A percentile compares a stretch with the other conserved stretches of the same genome.
phyloP scores from a whole-genome alignment of 208 protist species.

The Crithidia fasciculata region DNA sequence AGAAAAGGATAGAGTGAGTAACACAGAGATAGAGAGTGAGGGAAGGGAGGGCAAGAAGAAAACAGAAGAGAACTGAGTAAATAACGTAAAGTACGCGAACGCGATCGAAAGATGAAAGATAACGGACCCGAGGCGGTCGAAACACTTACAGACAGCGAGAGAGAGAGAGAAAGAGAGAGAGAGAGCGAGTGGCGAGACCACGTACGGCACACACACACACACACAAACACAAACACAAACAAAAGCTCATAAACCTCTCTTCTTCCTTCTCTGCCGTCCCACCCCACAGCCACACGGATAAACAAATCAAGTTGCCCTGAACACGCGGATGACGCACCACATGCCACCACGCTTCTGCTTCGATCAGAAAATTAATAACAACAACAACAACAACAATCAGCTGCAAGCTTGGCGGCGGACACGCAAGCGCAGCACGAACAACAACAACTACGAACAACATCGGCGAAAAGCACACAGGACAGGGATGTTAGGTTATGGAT shows the following conservation, averaged over 20 bases:
- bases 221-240: not conserved
- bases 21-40: not conserved
- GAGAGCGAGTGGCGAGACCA: not conserved
- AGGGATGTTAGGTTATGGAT: not conserved
- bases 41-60: not conserved
- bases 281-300: too few relatives aligned
- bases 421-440: not conserved
- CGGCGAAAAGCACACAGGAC: not conserved
- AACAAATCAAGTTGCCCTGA: too few relatives aligned
- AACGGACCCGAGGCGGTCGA: not conserved
- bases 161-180: not conserved
- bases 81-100: too few relatives aligned
- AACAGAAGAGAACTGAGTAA: not conserved
- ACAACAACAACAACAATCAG: conserved; percentile 7
- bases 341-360: too few relatives aligned
- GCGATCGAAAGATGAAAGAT: not conserved
- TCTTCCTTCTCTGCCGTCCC: too few relatives aligned
- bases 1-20: not conserved
- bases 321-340: too few relatives aligned
- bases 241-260: not conserved
- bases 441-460: not conserved
- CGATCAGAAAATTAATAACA: not conserved
- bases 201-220: not conserved
- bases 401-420: too few relatives aligned
- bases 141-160: not conserved